A percentile compares a stretch with the other conserved stretches of the same genome.
These are phyloP conservation scores for Fusarium tupiense DNA, from an alignment of 2,329 filamentous ascomycete species.

Conservation along the genomic window DNA sequence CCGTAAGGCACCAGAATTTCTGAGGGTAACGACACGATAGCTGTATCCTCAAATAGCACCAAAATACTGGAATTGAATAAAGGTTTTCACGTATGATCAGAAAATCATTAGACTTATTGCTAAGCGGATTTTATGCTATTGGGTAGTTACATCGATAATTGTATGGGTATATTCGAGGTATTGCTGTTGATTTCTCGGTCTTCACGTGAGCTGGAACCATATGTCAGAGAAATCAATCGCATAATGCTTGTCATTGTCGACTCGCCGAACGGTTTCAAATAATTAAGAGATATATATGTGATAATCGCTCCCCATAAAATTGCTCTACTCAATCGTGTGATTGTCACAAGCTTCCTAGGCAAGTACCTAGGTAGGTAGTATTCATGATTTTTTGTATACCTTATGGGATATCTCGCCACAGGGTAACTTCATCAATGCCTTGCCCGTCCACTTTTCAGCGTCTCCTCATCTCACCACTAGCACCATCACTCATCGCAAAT, in stretches of 20 bases:
- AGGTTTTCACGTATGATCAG: background rate
- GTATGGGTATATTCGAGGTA: too few species aligned
- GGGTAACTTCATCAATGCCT: slow-evolving; percentile 7
- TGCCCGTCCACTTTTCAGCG: slow-evolving; percentile 17
- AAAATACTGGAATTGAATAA: background rate
- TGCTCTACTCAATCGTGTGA: background rate
- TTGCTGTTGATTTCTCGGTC: too few species aligned
- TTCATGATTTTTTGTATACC: slow-evolving; percentile 48
- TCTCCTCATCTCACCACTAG: slow-evolving; percentile 21
- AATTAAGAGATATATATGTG: background rate
- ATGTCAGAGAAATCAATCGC: too few species aligned
- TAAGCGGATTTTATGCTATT: background rate
- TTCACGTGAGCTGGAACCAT: background rate
- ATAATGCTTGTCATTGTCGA: too few species aligned
- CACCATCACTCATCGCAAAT: slow-evolving; percentile 9
- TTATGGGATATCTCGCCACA: slow-evolving; percentile 3
- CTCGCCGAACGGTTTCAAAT: background rate
- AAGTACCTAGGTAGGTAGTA: background rate
- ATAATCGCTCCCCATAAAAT: too few species aligned
- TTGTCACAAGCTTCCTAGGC: background rate
- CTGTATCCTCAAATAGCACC: background rate
- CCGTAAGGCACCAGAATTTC: slow-evolving; percentile 26
- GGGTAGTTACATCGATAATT: background rate
- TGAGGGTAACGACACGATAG: background rate
- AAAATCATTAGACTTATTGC: background rate